These are phyloP conservation scores for Pseudogymnoascus sp. DNA, from an alignment of 2,329 filamentous ascomycete species.

Conservation along the genomic window DNA sequence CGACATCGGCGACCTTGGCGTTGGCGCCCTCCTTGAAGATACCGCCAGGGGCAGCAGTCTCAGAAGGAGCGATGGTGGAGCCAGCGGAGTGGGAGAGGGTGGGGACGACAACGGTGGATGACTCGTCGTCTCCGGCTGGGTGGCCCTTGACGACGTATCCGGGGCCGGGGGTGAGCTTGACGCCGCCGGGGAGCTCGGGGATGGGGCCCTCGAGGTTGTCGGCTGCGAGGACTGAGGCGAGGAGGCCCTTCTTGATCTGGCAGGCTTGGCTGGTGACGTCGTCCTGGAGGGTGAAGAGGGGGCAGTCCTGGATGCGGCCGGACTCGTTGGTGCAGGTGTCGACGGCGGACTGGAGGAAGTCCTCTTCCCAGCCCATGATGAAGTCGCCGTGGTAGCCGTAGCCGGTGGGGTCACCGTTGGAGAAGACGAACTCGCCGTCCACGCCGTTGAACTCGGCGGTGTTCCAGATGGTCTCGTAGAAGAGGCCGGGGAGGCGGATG, in stretches of 20 bases:
- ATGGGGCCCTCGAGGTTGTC: slow-evolving; percentile 54
- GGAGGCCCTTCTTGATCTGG: slow-evolving; percentile 46
- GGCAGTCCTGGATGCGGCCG: slow-evolving; percentile 65
- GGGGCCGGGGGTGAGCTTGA: slow-evolving; percentile 34
- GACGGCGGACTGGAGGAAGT: slow-evolving; percentile 63
- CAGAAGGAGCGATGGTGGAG: slow-evolving; percentile 15
- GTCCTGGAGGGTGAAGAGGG: slow-evolving; percentile 62
- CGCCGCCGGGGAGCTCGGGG: slow-evolving; percentile 53
- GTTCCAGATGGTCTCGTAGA: slow-evolving; percentile 81
- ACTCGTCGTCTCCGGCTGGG: slow-evolving; percentile 13
- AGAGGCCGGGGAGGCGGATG: slow-evolving; percentile 62
- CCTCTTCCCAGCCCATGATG: slow-evolving; percentile 65
- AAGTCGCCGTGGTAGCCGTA: slow-evolving; percentile 76
- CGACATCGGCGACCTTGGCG: neutral
- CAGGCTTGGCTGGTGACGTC: slow-evolving; percentile 49
- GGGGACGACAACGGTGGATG: slow-evolving; percentile 20
- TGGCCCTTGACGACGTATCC: slow-evolving; percentile 25
- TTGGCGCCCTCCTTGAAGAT: slow-evolving; percentile 25
- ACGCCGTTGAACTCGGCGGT: slow-evolving; percentile 56
- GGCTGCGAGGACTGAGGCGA: slow-evolving; percentile 44
- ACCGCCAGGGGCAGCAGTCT: slow-evolving; percentile 23
- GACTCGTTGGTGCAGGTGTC: slow-evolving; percentile 64
- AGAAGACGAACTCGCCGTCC: slow-evolving; percentile 62
- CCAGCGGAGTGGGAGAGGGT: slow-evolving; percentile 25
- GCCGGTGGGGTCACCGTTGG: slow-evolving; percentile 71